A percentile compares a stretch with the other conserved stretches of the same genome.
Conservation (phyloP, 768 basidiomycete genomes). For the Hydnomerulius pinastri region DNA sequence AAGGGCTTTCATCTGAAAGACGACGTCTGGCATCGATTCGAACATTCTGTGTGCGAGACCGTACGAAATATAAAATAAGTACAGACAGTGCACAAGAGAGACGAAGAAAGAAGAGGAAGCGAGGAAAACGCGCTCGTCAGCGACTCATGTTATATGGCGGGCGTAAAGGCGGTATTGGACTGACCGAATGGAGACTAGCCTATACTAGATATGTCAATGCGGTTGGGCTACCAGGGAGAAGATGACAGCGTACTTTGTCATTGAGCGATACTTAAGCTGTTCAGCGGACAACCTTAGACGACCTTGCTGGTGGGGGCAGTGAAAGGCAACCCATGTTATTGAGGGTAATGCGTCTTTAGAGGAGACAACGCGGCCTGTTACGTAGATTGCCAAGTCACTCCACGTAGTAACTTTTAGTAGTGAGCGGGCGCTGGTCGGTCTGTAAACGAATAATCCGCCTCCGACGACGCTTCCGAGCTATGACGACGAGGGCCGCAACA, state of each 20-base stretch:
- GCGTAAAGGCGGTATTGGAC: not conserved
- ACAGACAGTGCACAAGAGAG: not conserved
- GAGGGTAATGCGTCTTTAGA: not conserved
- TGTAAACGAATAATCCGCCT: not conserved
- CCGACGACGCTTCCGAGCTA: not conserved
- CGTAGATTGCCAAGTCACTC: not conserved
- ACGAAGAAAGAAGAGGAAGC: not conserved
- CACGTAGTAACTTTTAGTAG: too few relatives aligned
- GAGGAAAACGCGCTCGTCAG: not conserved
- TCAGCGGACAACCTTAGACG: not conserved
- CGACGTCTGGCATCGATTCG: constrained; percentile 1
- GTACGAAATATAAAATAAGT: not conserved
- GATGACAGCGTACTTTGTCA: not conserved
- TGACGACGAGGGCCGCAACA: too few relatives aligned
- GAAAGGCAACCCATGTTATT: not conserved
- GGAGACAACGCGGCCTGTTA: not conserved
- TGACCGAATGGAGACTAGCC: not conserved
- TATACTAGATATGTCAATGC: not conserved
- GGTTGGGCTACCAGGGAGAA: not conserved
- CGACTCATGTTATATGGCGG: constrained; percentile 13
- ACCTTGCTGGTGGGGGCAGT: not conserved
- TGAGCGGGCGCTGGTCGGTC: too few relatives aligned
- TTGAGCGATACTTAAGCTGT: not conserved
- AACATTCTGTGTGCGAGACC: constrained; percentile 6
- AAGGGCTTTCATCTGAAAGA: constrained; percentile 17